Evolutionary conservation across 2,329 filamentous ascomycete genomes (phyloP).

Genomic region (Aureobasidium vineae): DNA sequence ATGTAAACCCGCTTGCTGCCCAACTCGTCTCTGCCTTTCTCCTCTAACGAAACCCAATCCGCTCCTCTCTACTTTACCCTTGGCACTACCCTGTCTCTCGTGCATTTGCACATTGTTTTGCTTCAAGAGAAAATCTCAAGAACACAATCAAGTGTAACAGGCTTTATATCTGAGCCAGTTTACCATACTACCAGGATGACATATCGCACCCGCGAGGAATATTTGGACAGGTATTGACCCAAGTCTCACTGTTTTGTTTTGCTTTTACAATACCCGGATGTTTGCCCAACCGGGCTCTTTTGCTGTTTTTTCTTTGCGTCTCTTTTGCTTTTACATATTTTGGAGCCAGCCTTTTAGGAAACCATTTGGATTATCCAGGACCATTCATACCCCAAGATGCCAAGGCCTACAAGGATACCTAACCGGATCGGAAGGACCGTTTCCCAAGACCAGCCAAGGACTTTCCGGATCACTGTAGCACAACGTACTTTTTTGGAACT

Average conservation of each 20-base stretch:
- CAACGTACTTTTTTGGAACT: background rate
- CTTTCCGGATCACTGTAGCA: slow-evolving; percentile 1
- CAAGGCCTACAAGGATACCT: background rate
- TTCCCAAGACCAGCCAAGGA: background rate
- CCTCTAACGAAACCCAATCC: slow-evolving; percentile 16
- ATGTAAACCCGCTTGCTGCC: slow-evolving; percentile 27
- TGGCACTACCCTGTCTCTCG: slow-evolving; percentile 17
- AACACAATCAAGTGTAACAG: slow-evolving; percentile 22
- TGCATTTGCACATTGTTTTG: slow-evolving; percentile 24
- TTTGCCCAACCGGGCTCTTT: slow-evolving; percentile 30
- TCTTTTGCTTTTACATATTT: slow-evolving; percentile 26
- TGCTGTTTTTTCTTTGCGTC: slow-evolving; percentile 28
- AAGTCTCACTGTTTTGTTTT: slow-evolving; percentile 30
- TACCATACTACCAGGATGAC: slow-evolving; percentile 38
- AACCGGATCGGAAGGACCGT: slow-evolving; percentile 9
- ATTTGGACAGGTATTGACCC: slow-evolving; percentile 41
- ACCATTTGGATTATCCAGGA: slow-evolving; percentile 24
- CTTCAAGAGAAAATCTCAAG: background rate
- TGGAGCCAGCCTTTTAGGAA: slow-evolving; percentile 25
- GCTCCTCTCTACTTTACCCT: slow-evolving; percentile 15
- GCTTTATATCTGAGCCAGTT: slow-evolving; percentile 27
- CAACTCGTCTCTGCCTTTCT: slow-evolving; percentile 20
- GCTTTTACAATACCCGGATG: slow-evolving; percentile 27
- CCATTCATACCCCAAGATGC: slow-evolving; percentile 3
- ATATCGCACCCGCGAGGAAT: slow-evolving; percentile 40